Evolutionary conservation across 306 rosid species (phyloP), one percentile per base, ranked within the genome.

Genomic region (Trifolium subterraneum): DNA sequence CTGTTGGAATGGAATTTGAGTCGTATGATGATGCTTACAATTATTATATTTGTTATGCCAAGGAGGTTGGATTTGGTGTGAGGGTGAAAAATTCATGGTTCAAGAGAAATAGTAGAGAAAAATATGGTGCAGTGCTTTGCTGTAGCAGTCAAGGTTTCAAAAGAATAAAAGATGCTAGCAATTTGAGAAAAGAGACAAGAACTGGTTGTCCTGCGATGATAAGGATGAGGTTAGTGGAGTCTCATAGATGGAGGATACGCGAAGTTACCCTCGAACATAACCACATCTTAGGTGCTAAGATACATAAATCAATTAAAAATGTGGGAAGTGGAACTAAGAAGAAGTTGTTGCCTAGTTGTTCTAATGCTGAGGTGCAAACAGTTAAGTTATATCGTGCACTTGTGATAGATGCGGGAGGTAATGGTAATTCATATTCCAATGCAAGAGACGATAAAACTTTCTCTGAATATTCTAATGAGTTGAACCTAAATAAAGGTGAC

Each of bases 141-240:
- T 93, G 98, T 73, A 93, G 98, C 81, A 93, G 98, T 81, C 98
- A 93, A 80, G 98, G 98, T 71, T 93, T 93, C 86, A 93, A 93
- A 82, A 87, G 96, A 80, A 73, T 85, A 67, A 93, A 93, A 81
- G 98, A 93, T 47, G 91, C 85, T 64, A 93, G 84, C 81, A 92
- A 88, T 70, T 78, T 91, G 79, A 86, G 98, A 72, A 93, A 89
- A 79, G 98, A 93, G 80, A 93, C 98, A 4, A 83, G 98, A 86
- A 93, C 98, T 18, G 96, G 98, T 47, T 93, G 98, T 76, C 97
- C 98, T 74, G 98, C 98, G 6, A 93, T 91, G 97, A 60, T 93
- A 73, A 91, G 97, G 87, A 89, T 93, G 93, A 84, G 94, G 80
- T 80, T 93, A 42, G 79, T 79, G 79, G 98, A 93, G 78, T 86